Evolutionary conservation across 2,329 filamentous ascomycete species (phyloP).

Genomic region (Sphaerulina musiva): DNA sequence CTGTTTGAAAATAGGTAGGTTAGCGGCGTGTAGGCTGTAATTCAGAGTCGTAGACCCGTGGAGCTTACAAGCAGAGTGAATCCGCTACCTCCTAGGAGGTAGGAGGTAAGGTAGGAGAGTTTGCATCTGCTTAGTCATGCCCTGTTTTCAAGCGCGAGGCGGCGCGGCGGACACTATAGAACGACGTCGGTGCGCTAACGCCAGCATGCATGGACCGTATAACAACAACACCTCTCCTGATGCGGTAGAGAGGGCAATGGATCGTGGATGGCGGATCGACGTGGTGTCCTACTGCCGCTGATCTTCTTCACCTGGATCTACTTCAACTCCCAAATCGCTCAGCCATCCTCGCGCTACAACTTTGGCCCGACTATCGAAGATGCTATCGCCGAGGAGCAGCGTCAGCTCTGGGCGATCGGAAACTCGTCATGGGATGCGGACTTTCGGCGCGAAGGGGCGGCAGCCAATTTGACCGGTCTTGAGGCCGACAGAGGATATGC

Average conservation of each 20-base stretch:
- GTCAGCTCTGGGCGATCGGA: slow-evolving; percentile 46
- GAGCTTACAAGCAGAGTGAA: background rate
- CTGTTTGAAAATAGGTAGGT: too few relatives aligned
- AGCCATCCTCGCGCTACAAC: slow-evolving; percentile 30
- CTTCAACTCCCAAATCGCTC: slow-evolving; percentile 41
- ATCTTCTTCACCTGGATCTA: slow-evolving; percentile 50
- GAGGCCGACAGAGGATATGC: slow-evolving; percentile 65
- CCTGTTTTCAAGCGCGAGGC: too few relatives aligned
- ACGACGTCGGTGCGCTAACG: background rate
- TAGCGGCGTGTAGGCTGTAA: too few relatives aligned
- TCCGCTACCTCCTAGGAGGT: too few relatives aligned
- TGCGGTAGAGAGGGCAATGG: slow-evolving; percentile 8
- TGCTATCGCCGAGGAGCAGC: slow-evolving; percentile 46
- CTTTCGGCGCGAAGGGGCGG: slow-evolving; percentile 43
- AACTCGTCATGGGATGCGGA: slow-evolving; percentile 46
- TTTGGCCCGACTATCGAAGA: slow-evolving; percentile 43
- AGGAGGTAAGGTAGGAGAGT: background rate
- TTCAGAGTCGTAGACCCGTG: too few relatives aligned
- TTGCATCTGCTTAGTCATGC: background rate
- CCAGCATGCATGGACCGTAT: background rate
- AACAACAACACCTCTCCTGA: slow-evolving; percentile 7
- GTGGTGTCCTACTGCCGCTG: slow-evolving; percentile 43
- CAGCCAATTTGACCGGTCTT: slow-evolving; percentile 62
- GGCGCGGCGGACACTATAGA: too few relatives aligned
- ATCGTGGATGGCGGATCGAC: slow-evolving; percentile 37